These are phyloP conservation scores for Penicillium arizonense DNA, from an alignment of 495 filamentous ascomycete species.

Conservation along the genomic window DNA sequence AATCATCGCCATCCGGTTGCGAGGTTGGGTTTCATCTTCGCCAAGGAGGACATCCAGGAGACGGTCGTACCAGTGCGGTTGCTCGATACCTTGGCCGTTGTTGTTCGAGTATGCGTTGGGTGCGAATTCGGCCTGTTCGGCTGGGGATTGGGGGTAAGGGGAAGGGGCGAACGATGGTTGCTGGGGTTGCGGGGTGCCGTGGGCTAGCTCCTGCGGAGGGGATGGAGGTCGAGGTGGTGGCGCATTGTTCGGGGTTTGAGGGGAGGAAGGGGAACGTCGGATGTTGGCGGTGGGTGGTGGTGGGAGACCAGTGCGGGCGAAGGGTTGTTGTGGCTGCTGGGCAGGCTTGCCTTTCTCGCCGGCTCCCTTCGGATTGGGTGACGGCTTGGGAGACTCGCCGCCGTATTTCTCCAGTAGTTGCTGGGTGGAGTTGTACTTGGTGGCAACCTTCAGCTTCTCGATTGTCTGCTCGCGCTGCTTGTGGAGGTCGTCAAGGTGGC, in stretches of 20 bases:
- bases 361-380: conserved; percentile 33
- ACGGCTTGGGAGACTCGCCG: conserved; percentile 53
- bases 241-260: conserved; percentile 15
- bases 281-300: conserved; percentile 92
- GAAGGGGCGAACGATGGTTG: conserved; percentile 15
- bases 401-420: conserved; percentile 94
- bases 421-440: conserved; percentile 92
- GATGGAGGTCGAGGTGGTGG: conserved; percentile 25
- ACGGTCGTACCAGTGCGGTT: conserved; percentile 87
- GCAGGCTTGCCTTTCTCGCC: conserved; percentile 21
- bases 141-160: conserved; percentile 9
- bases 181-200: background rate
- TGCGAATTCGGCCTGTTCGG: conserved; percentile 52
- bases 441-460: conserved; percentile 89
- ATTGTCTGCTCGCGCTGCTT: conserved; percentile 82
- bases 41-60: conserved; percentile 88
- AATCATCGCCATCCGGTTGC: conserved; percentile 87
- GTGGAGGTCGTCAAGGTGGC: conserved; percentile 68
- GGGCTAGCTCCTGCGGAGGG: background rate
- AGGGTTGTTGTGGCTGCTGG: conserved; percentile 21
- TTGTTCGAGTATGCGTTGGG: conserved; percentile 56
- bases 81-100: conserved; percentile 42
- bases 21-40: conserved; percentile 90
- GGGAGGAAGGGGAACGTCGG: conserved; percentile 25
- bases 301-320: conserved; percentile 56